These are phyloP conservation scores for Physcia stellaris DNA, from an alignment of 495 filamentous ascomycete genomes.

Conservation along the genomic window DNA sequence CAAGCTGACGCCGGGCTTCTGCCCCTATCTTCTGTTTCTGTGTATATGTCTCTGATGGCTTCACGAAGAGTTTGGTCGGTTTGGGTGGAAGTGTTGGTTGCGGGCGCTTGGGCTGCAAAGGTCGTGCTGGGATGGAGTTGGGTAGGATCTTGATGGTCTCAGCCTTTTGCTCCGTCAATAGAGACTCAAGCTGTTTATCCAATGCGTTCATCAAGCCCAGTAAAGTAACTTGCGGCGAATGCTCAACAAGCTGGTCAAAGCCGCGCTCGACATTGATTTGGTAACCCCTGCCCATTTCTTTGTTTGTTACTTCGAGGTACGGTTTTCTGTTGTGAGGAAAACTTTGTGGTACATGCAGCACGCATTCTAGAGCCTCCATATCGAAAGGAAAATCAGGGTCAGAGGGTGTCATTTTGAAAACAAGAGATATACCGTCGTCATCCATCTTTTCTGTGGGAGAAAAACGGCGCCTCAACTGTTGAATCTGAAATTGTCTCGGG, in stretches of 20 bases:
- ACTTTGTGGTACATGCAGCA: slow-evolving; percentile 48
- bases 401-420: slow-evolving; percentile 58
- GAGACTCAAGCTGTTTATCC: slow-evolving; percentile 58
- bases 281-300: slow-evolving; percentile 67
- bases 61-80: slow-evolving; percentile 9
- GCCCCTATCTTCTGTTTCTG: slow-evolving; percentile 46
- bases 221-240: slow-evolving; percentile 42
- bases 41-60: slow-evolving; percentile 27
- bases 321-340: slow-evolving; percentile 46
- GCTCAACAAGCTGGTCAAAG: slow-evolving; percentile 51
- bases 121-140: slow-evolving; percentile 31
- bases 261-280: slow-evolving; percentile 70
- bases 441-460: slow-evolving; percentile 42
- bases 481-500: slow-evolving; percentile 62
- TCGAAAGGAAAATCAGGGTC: slow-evolving; percentile 83
- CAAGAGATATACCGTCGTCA: slow-evolving; percentile 39
- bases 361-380: slow-evolving; percentile 54
- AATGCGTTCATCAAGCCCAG: slow-evolving; percentile 56
- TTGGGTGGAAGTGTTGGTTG: background rate
- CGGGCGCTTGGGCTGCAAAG: slow-evolving; percentile 2
- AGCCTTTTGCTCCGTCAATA: slow-evolving; percentile 57
- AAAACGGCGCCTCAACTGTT: slow-evolving; percentile 62
- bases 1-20: slow-evolving; percentile 46
- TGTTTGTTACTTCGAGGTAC: slow-evolving; percentile 52
- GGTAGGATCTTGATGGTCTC: slow-evolving; percentile 67